Evolutionary conservation across 768 basidiomycete species (phyloP), one percentile per base, ranked within the genome.

Genomic region (Agrocybe praecox): DNA sequence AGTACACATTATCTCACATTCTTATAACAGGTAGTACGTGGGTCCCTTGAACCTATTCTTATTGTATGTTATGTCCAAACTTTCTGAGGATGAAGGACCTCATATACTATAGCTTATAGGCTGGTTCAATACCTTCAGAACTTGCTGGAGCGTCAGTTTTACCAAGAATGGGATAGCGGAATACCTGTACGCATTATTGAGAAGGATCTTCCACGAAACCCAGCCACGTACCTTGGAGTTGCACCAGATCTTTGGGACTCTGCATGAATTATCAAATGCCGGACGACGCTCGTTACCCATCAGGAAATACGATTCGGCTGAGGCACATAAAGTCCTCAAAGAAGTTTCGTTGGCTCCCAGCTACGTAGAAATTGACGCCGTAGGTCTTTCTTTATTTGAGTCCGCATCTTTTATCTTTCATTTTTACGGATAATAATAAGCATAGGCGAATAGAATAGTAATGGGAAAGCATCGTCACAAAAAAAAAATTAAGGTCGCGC

Each of bases 111-210:
- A 15, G 5, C 5, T 23, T 22, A 15, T 49, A 80, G 79, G 76
- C 75, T 36, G 80, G 80, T 26, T 76, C 72, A 23, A 78, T 78
- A 10, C 77, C 80, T 7, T 72, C 77, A 21, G 79, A 80, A 29
- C 71, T 80, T 6, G 73, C 77, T 40, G 68, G 72, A 53, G 78
- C 77, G 7, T 79, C 1, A 58, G 70, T 2, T 72, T 81, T 18
- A 58, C 76, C 22, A 69, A 69, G 23, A 80, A 80, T 62, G 73
- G 76, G 2, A 63, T 83, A n/a, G 71, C 78, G 73, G 76, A 3
- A 63, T 83, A n/a, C 71, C 78, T 7, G 77, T 84, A 10, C 78
- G 80, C n/a, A 75, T 86, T 21, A 78, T 85, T 44, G 78, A 84
- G 53, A 81, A 79, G 55, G 72, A 73, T 47, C 57, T 65, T 0